These are phyloP conservation scores for Chrysophaeum taylorii DNA, from an alignment of 352 stramenopile species.

Conservation along the genomic window DNA sequence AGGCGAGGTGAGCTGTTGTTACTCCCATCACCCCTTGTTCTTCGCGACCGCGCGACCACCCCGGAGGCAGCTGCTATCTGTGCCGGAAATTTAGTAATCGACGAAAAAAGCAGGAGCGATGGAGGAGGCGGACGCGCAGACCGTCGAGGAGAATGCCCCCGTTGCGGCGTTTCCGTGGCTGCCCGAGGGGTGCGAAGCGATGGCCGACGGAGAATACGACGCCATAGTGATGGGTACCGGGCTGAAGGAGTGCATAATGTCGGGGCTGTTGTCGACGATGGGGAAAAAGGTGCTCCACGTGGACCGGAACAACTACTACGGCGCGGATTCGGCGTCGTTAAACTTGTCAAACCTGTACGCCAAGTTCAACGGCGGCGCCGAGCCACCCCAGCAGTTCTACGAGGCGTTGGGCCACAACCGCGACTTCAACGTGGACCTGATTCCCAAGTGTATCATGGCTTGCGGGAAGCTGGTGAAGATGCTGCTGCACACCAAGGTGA, in stretches of 20 bases:
- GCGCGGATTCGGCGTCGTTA: slow-evolving; percentile 68
- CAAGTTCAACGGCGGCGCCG: slow-evolving; percentile 54
- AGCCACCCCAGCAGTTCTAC: slow-evolving; percentile 32
- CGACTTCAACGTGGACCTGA: slow-evolving; percentile 99
- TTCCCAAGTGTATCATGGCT: slow-evolving; percentile 99
- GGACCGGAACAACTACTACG: slow-evolving; percentile 95
- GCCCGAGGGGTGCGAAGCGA: slow-evolving; percentile 74
- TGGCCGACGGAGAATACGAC: slow-evolving; percentile 99
- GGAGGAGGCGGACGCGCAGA: no score
- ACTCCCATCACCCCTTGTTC: no score
- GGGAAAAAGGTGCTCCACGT: slow-evolving; percentile 91
- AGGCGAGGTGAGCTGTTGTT: no score
- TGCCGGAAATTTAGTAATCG: no score
- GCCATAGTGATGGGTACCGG: slow-evolving; percentile 97
- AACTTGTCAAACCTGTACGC: slow-evolving; percentile 22
- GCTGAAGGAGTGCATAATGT: slow-evolving; percentile 98
- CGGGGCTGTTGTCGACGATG: slow-evolving; percentile 81
- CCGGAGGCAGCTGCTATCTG: no score
- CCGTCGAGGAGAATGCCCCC: not conserved
- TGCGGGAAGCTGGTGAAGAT: slow-evolving; percentile 99
- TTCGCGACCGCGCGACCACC: no score
- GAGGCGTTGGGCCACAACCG: slow-evolving; percentile 80
- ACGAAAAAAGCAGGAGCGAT: no score
- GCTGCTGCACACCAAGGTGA: slow-evolving; percentile 92
- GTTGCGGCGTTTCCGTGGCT: slow-evolving; percentile 75